Conservation (phyloP, 257 asterid genomes). For the Salvia hispanica region DNA sequence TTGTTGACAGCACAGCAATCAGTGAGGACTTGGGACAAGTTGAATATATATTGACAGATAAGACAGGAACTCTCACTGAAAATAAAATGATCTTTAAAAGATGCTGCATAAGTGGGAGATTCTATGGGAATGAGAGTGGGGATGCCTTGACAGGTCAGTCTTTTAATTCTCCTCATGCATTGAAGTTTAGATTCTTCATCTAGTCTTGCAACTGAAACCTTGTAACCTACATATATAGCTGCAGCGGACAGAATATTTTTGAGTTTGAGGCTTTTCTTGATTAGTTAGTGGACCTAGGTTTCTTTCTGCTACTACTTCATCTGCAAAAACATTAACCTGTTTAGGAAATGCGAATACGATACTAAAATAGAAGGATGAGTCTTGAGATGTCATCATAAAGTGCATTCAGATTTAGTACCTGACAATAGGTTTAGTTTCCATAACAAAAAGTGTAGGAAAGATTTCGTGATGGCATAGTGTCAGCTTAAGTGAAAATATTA, state of each 20-base stretch:
- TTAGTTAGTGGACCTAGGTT: slow-evolving; percentile 13
- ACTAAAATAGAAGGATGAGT: slow-evolving; percentile 9
- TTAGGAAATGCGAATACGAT: not conserved
- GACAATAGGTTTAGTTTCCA: not conserved
- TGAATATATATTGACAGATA: slow-evolving; percentile 96
- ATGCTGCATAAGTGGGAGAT: slow-evolving; percentile 81
- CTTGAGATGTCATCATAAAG: not conserved
- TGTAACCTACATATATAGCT: not conserved
- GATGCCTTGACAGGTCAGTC: slow-evolving; percentile 75
- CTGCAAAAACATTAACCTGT: not conserved
- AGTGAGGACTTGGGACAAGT: slow-evolving; percentile 99
- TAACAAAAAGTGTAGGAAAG: not conserved
- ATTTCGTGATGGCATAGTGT: slow-evolving; percentile 19
- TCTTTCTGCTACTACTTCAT: slow-evolving; percentile 4
- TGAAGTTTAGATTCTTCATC: too few species aligned
- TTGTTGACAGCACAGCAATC: slow-evolving; percentile 91
- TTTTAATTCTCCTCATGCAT: slow-evolving; percentile 6
- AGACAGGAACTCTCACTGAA: slow-evolving; percentile 98
- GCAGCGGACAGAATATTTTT: not conserved
- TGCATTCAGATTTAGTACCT: slow-evolving; percentile 7
- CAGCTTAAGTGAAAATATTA: slow-evolving; percentile 18
- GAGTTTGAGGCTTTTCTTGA: slow-evolving; percentile 10
- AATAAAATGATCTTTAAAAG: slow-evolving; percentile 93
- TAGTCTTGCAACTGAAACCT: too few species aligned
- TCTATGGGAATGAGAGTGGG: slow-evolving; percentile 81